Conservation (phyloP, 345 rosid genomes). For the Eucalyptus marginata region DNA sequence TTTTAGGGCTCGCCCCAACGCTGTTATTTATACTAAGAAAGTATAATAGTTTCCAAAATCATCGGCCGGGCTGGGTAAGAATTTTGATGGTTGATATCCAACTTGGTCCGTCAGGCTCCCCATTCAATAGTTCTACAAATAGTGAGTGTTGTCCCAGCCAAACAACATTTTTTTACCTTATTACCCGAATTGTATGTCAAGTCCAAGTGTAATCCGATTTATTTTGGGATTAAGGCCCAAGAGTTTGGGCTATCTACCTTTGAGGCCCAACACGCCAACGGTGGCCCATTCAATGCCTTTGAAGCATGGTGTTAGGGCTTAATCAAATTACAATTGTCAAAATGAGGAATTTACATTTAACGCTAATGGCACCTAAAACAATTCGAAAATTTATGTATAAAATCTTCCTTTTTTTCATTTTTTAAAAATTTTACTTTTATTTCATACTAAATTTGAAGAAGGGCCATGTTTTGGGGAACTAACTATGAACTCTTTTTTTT, state of each 20-base stretch:
- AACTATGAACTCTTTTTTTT: not conserved
- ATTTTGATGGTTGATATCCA: not conserved
- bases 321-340: not conserved
- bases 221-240: not conserved
- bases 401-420: not conserved
- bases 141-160: not conserved
- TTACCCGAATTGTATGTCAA: not conserved
- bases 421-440: not conserved
- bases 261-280: not conserved
- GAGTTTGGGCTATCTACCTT: not conserved
- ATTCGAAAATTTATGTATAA: not conserved
- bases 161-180: not conserved
- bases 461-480: not conserved
- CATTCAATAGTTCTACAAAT: not conserved
- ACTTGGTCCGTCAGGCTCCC: not conserved
- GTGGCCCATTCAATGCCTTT: fast-evolving
- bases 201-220: not conserved
- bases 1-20: fast-evolving
- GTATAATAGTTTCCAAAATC: not conserved
- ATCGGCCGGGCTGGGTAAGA: fast-evolving
- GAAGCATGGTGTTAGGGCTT: not conserved
- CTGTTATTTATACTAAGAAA: not conserved
- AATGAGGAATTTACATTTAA: not conserved
- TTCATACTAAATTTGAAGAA: not conserved
- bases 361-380: not conserved